Percentiles rank a stretch among this genome's conserved stretches.
phyloP scores from a whole-genome alignment of 163 green algal species.

The Coccomyxa subellipsoidea region DNA sequence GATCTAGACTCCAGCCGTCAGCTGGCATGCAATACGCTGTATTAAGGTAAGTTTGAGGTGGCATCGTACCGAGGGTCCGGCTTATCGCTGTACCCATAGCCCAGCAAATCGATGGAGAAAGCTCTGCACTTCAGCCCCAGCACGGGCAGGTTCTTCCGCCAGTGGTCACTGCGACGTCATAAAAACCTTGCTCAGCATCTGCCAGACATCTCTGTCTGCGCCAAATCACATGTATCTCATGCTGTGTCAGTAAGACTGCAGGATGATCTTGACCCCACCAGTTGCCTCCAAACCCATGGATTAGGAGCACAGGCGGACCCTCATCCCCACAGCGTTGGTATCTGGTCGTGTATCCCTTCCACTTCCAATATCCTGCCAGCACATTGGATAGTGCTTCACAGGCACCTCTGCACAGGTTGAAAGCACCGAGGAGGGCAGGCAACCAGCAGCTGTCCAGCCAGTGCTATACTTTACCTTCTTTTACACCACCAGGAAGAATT shows the following conservation, averaged over 20 bases:
- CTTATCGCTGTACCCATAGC: conserved; percentile 93
- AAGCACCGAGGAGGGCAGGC: background rate
- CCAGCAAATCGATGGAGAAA: conserved; percentile 92
- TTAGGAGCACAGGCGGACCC: conserved; percentile 54
- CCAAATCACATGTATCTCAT: background rate
- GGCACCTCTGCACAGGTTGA: no score
- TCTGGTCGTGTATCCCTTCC: conserved; percentile 75
- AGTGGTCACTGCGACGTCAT: conserved; percentile 38
- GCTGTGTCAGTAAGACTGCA: background rate
- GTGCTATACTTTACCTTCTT: background rate
- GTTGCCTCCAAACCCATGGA: conserved; percentile 92
- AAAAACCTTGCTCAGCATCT: background rate
- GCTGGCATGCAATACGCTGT: no score
- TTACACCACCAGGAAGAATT: background rate
- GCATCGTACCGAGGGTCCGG: conserved; percentile 51
- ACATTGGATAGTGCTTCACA: no score
- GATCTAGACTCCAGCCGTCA: no score
- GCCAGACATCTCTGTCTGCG: background rate
- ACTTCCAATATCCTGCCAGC: conserved; percentile 62
- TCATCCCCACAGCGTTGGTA: conserved; percentile 64
- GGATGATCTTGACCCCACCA: conserved; percentile 28
- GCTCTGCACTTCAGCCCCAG: conserved; percentile 39
- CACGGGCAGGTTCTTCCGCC: conserved; percentile 49
- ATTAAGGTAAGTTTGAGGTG: background rate
- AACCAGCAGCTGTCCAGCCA: background rate